Evolutionary conservation across 2,329 filamentous ascomycete genomes (phyloP).

Genomic region (Hypocrella siamensis): DNA sequence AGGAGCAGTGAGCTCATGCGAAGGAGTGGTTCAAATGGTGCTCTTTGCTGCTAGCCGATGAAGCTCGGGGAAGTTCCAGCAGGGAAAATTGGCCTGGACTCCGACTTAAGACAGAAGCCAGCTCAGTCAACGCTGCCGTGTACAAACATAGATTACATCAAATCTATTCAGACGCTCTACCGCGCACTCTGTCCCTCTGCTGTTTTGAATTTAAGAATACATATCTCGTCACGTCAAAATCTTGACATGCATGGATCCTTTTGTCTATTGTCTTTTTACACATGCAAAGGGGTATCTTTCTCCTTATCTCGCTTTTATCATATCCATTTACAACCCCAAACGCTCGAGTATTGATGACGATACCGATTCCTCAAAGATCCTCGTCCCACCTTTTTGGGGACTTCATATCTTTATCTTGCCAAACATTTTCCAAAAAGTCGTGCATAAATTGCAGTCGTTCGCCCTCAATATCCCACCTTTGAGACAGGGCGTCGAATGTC

Average conservation of each 20-base stretch:
- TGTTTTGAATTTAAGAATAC: no score
- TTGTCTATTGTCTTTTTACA: no score
- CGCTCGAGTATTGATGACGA: background rate
- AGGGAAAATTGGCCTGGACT: no score
- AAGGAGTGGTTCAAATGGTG: conserved; percentile 3
- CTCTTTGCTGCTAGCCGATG: conserved; percentile 5
- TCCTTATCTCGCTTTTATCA: no score
- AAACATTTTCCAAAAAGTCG: conserved; percentile 25
- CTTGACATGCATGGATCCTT: no score
- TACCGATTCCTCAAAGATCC: background rate
- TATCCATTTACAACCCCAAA: background rate
- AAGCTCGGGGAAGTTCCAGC: conserved; percentile 4
- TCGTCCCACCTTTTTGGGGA: conserved; percentile 6
- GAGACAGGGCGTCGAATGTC: conserved; percentile 34
- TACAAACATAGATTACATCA: no score
- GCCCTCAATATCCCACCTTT: conserved; percentile 28
- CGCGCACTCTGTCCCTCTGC: no score
- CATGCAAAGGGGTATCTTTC: no score
- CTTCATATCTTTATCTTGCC: conserved; percentile 18
- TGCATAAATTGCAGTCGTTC: conserved; percentile 30
- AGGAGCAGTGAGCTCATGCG: conserved; percentile 20
- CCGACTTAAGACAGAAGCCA: no score
- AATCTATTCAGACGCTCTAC: no score
- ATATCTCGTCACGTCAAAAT: no score
- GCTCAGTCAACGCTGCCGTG: no score